phyloP scores from a whole-genome alignment of 176 grass and related monocot species.

The Sorghum bicolor region DNA sequence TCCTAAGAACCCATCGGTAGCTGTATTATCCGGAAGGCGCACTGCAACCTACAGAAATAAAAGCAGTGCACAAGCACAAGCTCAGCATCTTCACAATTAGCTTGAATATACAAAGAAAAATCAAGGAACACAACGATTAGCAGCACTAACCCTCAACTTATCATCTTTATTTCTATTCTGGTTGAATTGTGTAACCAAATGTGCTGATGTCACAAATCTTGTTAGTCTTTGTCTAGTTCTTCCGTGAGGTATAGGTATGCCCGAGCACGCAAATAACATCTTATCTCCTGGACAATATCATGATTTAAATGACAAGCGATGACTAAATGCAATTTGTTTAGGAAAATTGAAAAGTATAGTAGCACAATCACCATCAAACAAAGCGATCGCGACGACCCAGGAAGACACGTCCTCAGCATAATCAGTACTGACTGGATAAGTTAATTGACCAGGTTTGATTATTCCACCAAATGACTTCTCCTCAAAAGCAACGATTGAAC shows the following conservation, averaged over 20 bases:
- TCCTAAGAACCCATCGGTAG: slow-evolving; percentile 8
- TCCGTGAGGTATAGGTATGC: neutral
- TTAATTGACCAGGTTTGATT: neutral
- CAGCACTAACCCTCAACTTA: slow-evolving; percentile 21
- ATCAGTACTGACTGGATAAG: neutral
- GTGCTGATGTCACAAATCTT: slow-evolving; percentile 32
- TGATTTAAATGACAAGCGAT: neutral
- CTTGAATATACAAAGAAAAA: neutral
- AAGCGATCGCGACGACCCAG: neutral
- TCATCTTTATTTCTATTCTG: slow-evolving; percentile 2
- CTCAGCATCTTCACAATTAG: neutral
- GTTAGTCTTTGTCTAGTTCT: neutral
- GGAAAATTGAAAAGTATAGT: neutral
- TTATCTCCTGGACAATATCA: slow-evolving; percentile 27
- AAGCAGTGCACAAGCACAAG: neutral
- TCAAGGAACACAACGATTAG: neutral
- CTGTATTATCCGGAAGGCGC: neutral
- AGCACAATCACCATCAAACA: slow-evolving; percentile 12
- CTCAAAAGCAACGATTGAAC: neutral
- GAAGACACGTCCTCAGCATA: neutral
- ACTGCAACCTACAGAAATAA: slow-evolving; percentile 20
- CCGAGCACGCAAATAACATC: slow-evolving; percentile 24
- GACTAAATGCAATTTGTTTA: neutral
- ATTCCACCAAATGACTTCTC: neutral
- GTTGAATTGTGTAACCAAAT: neutral